These are phyloP conservation scores for Trichocladium uniseriatum DNA, from an alignment of 495 filamentous ascomycete species.

Conservation along the genomic window DNA sequence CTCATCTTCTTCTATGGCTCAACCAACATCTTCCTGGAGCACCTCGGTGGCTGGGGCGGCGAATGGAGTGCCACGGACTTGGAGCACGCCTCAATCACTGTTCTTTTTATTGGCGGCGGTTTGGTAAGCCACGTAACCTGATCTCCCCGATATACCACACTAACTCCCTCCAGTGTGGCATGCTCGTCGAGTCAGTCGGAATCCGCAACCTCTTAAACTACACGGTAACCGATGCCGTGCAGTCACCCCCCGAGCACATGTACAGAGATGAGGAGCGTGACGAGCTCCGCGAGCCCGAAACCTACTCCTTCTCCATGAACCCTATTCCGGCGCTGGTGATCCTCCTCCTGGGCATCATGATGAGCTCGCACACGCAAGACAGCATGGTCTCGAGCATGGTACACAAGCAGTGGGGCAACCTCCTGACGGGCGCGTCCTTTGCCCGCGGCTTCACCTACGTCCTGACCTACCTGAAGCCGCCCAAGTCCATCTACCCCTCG, in stretches of 20 bases:
- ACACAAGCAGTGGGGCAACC: slow-evolving; percentile 87
- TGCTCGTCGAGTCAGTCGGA: slow-evolving; percentile 75
- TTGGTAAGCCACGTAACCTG: slow-evolving; percentile 43
- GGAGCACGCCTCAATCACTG: slow-evolving; percentile 85
- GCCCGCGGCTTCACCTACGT: slow-evolving; percentile 75
- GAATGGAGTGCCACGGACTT: slow-evolving; percentile 71
- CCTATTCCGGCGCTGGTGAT: slow-evolving; percentile 83
- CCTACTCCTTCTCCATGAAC: slow-evolving; percentile 73
- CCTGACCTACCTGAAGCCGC: slow-evolving; percentile 70
- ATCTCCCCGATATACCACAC: background rate
- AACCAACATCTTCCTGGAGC: slow-evolving; percentile 90
- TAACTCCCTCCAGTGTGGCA: slow-evolving; percentile 53
- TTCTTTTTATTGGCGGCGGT: slow-evolving; percentile 94
- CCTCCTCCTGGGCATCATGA: slow-evolving; percentile 81
- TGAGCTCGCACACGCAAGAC: slow-evolving; percentile 82
- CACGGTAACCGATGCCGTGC: slow-evolving; percentile 38
- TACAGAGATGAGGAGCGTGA: slow-evolving; percentile 37
- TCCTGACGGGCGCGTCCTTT: slow-evolving; percentile 73
- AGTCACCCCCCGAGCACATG: slow-evolving; percentile 17
- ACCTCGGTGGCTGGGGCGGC: slow-evolving; percentile 60
- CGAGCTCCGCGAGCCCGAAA: slow-evolving; percentile 50
- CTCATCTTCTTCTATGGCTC: slow-evolving; percentile 83
- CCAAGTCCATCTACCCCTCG: slow-evolving; percentile 70
- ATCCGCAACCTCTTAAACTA: slow-evolving; percentile 65
- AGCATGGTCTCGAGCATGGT: slow-evolving; percentile 85